Evolutionary conservation across 345 rosid species (phyloP), one percentile per base, ranked within the genome.

Genomic region (Lagerstroemia speciosa): DNA sequence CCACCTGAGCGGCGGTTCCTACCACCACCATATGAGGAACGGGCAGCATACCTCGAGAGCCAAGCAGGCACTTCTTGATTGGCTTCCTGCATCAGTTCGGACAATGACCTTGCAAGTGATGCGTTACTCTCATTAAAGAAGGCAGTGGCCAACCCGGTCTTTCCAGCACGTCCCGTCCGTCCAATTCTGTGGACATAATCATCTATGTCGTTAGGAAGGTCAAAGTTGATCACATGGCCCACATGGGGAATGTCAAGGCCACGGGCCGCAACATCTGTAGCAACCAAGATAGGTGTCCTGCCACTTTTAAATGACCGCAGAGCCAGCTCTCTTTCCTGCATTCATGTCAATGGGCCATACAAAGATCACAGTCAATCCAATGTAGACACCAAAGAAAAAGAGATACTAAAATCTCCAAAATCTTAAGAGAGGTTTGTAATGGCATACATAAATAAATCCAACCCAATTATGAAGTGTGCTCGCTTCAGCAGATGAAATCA

Each of bases 141-240:
- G 73, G 98, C 97, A 52, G 98, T 91, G 3, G 98, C 98, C 45
- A 93, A 76, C 60, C 98, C 98, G 52, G 84, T 64, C 66, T 93
- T 93, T 52, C 98, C 98, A 29, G 98, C 98, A 65, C 98, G 87
- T 40, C 98, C 98, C 45, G 98, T 93, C 24, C 98, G 73, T 75
- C 98, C 98, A 68, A 93, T 93, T 16, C 97, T 92, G 74, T 93
- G 98, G 38, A 93, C 98, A 61, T 93, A 93, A 78, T 93, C 98
- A 67, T 93, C 97, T 41, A 93, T 93, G 73, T 93, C 98, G 67
- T 91, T 91, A 14, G 98, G 98, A 38, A 93, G 92, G 79, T 93
- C 97, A 60, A 93, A 93, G 77, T 93, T 93, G 67, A 93, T 95
- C 10, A 93, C 98, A 52, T 93, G 98, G 53, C 97, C 82, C 45